Percentiles rank a stretch among this genome's conserved stretches.
Evolutionary conservation across 371 early-diverging fungal genomes (phyloP).

Genomic region (Mucor indicus): DNA sequence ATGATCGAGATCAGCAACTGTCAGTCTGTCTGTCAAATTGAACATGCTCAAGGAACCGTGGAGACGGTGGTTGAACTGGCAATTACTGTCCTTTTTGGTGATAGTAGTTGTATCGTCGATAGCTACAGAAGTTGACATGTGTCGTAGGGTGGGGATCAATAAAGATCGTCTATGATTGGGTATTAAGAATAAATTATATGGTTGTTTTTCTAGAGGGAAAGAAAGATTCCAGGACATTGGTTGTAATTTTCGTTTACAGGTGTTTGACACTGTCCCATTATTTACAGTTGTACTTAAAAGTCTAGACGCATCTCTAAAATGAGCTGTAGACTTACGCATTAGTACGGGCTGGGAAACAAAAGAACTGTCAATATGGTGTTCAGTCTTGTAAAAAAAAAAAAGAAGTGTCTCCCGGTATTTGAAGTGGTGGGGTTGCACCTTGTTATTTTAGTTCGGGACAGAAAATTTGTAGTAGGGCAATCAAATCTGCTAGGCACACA

Average conservation of each 20-base stretch:
- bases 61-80: slow-evolving; percentile 1
- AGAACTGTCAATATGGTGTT: too few species aligned
- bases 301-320: slow-evolving; percentile 40
- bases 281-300: slow-evolving; percentile 20
- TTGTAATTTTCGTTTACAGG: slow-evolving; percentile 32
- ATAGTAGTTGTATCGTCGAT: slow-evolving; percentile 7
- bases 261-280: slow-evolving; percentile 13
- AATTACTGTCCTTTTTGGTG: too few species aligned
- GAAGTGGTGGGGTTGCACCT: too few species aligned
- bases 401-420: too few species aligned
- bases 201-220: slow-evolving; percentile 13
- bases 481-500: too few species aligned
- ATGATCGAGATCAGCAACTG: slow-evolving; percentile 31
- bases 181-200: neutral
- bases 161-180: slow-evolving; percentile 17
- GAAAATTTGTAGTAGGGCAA: too few species aligned
- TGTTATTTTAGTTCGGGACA: too few species aligned
- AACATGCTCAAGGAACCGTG: slow-evolving; percentile 23
- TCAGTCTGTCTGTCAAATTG: slow-evolving; percentile 24
- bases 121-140: slow-evolving; percentile 11
- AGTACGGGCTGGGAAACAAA: too few species aligned
- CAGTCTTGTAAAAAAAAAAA: too few species aligned
- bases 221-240: slow-evolving; percentile 24
- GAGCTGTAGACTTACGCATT: slow-evolving; percentile 45
- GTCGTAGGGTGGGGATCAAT: slow-evolving; percentile 1